These are phyloP conservation scores for Chaetoceros muelleri DNA, from an alignment of 108 stramenopile genomes.

Conservation along the genomic window DNA sequence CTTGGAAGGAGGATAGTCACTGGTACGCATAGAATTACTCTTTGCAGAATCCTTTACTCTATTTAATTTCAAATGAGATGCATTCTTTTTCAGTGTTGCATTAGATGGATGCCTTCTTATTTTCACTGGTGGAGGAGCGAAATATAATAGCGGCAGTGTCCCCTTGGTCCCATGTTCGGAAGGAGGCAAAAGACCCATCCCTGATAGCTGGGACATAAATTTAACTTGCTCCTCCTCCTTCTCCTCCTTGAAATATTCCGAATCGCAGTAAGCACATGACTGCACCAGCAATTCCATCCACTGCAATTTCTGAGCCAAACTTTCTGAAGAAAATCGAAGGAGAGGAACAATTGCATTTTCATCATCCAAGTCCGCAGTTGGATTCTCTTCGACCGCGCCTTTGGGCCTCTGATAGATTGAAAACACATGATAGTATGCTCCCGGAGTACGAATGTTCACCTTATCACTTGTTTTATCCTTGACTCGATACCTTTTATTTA, in stretches of 20 bases:
- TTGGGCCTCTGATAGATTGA: constrained; percentile 47
- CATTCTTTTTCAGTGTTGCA: constrained; percentile 15
- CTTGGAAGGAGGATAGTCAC: constrained; percentile 46
- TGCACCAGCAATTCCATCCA: constrained; percentile 68
- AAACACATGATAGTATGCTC: constrained; percentile 74
- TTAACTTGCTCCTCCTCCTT: constrained; percentile 22
- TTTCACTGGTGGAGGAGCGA: constrained; percentile 25
- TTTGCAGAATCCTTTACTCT: background rate
- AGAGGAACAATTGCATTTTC: constrained; percentile 50
- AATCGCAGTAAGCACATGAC: constrained; percentile 63
- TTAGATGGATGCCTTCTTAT: constrained; percentile 24
- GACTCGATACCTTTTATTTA: constrained; percentile 29
- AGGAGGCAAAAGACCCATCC: constrained; percentile 28
- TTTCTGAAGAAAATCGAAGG: constrained; percentile 63
- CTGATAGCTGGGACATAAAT: constrained; percentile 16
- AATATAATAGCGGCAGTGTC: constrained; percentile 39
- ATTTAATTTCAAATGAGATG: background rate
- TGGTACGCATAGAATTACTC: constrained; percentile 15
- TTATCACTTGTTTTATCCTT: constrained; percentile 5
- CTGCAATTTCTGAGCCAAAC: constrained; percentile 47
- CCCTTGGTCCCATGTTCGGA: constrained; percentile 15
- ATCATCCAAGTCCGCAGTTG: constrained; percentile 24
- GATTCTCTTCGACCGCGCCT: constrained; percentile 4
- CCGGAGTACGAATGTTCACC: constrained; percentile 16
- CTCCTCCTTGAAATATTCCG: constrained; percentile 39